phyloP scores from a whole-genome alignment of 345 rosid genomes.

The Aethionema arabicum region DNA sequence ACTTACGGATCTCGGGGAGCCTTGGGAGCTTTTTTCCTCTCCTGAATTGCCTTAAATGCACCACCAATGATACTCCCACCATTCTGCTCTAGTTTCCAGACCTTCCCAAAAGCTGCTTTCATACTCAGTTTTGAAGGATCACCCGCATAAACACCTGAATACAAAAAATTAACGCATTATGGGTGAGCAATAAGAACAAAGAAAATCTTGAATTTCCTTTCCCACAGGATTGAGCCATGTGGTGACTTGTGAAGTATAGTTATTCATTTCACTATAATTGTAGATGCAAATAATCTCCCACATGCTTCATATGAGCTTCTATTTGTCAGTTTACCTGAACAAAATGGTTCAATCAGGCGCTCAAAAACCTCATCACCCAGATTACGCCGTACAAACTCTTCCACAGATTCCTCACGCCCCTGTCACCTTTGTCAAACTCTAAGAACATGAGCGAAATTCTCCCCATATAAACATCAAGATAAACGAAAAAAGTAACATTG shows the following conservation, averaged over 20 bases:
- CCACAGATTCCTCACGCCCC: conserved; percentile 95
- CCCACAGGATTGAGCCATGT: neutral
- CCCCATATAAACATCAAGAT: neutral
- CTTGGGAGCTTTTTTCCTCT: conserved; percentile 62
- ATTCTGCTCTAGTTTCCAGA: conserved; percentile 88
- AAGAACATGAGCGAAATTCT: conserved; percentile 44
- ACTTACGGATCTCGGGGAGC: conserved; percentile 79
- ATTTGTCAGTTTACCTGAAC: conserved; percentile 58
- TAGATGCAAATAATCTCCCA: neutral
- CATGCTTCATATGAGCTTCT: neutral
- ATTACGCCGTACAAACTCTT: conserved; percentile 92
- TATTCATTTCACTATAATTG: neutral
- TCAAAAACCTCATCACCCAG: conserved; percentile 93
- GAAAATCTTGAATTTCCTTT: neutral
- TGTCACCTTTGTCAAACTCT: conserved; percentile 76
- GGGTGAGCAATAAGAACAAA: neutral
- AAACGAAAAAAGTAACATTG: neutral
- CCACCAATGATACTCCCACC: conserved; percentile 91
- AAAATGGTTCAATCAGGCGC: conserved; percentile 94
- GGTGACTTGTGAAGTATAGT: too few relatives aligned
- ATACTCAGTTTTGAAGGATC: conserved; percentile 88
- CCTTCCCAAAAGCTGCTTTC: conserved; percentile 97
- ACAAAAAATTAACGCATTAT: conserved; percentile 1
- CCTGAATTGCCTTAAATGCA: conserved; percentile 73
- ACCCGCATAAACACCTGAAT: conserved; percentile 90